These are phyloP conservation scores for Porodaedalea pini DNA, from an alignment of 1,284 basidiomycete genomes.

Conservation along the genomic window DNA sequence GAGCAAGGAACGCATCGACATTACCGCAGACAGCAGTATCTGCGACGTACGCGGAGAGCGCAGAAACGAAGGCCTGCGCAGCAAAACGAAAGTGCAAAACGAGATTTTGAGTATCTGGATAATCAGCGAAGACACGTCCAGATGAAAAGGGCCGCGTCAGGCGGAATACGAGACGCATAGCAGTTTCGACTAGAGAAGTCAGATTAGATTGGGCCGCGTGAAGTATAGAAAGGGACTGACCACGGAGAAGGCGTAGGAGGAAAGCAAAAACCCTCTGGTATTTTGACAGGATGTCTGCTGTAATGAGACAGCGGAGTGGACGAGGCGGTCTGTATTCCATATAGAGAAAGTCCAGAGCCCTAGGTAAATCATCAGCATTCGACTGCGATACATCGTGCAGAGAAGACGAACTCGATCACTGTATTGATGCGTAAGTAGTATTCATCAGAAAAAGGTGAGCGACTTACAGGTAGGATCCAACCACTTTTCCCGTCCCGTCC, in stretches of 20 bases:
- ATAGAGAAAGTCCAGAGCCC: slow-evolving; percentile 84
- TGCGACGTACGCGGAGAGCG: slow-evolving; percentile 65
- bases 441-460: neutral
- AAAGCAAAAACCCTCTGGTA: slow-evolving; percentile 81
- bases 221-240: slow-evolving; percentile 35
- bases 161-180: slow-evolving; percentile 62
- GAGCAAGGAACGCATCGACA: slow-evolving; percentile 63
- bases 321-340: slow-evolving; percentile 81
- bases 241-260: slow-evolving; percentile 72
- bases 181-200: slow-evolving; percentile 59
- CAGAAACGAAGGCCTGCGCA: slow-evolving; percentile 64
- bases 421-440: neutral
- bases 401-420: slow-evolving; percentile 58
- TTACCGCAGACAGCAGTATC: slow-evolving; percentile 75
- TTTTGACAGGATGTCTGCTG: slow-evolving; percentile 68
- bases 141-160: slow-evolving; percentile 42
- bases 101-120: slow-evolving; percentile 47
- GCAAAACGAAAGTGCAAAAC: slow-evolving; percentile 70
- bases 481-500: slow-evolving; percentile 68
- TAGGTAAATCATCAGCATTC: slow-evolving; percentile 29
- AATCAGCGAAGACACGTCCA: slow-evolving; percentile 56
- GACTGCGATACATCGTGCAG: neutral
- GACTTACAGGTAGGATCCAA: slow-evolving; percentile 69
- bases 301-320: slow-evolving; percentile 67
- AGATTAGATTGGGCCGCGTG: slow-evolving; percentile 5